phyloP scores from a whole-genome alignment of 306 rosid species.

The Pyrus pyrifolia region DNA sequence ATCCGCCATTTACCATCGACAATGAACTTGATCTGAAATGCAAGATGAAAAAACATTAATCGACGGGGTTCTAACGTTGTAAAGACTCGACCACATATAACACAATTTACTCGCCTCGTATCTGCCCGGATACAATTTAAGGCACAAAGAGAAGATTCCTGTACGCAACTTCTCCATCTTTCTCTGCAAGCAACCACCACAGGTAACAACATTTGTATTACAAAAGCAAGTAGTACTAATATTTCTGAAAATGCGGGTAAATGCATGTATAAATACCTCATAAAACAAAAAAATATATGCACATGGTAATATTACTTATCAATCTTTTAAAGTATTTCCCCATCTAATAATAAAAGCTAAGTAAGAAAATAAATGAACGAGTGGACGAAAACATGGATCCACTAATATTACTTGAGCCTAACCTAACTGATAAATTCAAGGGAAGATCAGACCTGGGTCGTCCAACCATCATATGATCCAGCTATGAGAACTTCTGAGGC shows the following conservation, averaged over 20 bases:
- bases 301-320: too few species aligned
- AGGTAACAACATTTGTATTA: not conserved
- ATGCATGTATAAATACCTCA: too few species aligned
- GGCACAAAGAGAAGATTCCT: constrained; percentile 60
- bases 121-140: constrained; percentile 85
- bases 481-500: constrained; percentile 76
- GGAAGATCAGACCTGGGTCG: constrained; percentile 51
- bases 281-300: too few species aligned
- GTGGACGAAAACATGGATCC: not conserved
- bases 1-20: constrained; percentile 91
- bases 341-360: too few species aligned
- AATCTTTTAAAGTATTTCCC: too few species aligned
- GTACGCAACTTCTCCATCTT: constrained; percentile 61
- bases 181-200: constrained; percentile 46
- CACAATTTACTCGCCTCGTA: constrained; percentile 56
- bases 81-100: not conserved
- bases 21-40: constrained; percentile 74
- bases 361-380: not conserved
- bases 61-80: not conserved
- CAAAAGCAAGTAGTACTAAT: not conserved
- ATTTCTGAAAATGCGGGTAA: not conserved
- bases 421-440: constrained; percentile 5
- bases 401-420: not conserved
- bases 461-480: constrained; percentile 97
- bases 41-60: not conserved